Conservation (phyloP, 2,329 filamentous ascomycete genomes). For the Cryphonectria naterciae region DNA sequence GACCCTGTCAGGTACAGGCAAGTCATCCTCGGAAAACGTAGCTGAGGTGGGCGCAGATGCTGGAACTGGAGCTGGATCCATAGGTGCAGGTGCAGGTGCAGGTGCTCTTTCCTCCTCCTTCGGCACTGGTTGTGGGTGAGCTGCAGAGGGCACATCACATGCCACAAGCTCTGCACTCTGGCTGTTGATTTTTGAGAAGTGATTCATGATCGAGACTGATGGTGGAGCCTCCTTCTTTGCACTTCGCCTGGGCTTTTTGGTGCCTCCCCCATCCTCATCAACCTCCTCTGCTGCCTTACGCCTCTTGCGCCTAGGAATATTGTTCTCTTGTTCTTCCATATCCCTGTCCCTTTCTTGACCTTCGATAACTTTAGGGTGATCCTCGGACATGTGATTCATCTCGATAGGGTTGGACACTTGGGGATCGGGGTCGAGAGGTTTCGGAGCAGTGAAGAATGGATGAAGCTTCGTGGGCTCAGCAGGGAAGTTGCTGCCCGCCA, state of each 20-base stretch:
- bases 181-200: conserved; percentile 30
- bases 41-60: neutral
- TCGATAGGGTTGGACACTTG: neutral
- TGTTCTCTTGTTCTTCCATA: conserved; percentile 23
- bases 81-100: neutral
- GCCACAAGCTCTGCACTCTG: conserved; percentile 6
- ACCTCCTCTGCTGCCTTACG: conserved; percentile 34
- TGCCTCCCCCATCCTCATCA: conserved; percentile 28
- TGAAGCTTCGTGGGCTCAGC: conserved; percentile 53
- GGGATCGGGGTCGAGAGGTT: conserved; percentile 22
- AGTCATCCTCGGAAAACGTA: neutral
- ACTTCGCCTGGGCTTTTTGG: conserved; percentile 32
- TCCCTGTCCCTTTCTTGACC: conserved; percentile 6
- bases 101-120: neutral
- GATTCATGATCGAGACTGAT: conserved; percentile 33
- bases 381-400: neutral
- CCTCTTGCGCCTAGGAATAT: conserved; percentile 30
- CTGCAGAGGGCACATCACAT: conserved; percentile 25
- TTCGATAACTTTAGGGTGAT: neutral
- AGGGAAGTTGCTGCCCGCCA: conserved; percentile 47
- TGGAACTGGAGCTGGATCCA: neutral
- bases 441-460: conserved; percentile 54
- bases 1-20: neutral
- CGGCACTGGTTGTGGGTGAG: neutral
- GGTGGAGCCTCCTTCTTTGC: conserved; percentile 35